These are phyloP conservation scores for Apophysomyces elegans DNA, from an alignment of 371 early-diverging fungal species.

Conservation along the genomic window DNA sequence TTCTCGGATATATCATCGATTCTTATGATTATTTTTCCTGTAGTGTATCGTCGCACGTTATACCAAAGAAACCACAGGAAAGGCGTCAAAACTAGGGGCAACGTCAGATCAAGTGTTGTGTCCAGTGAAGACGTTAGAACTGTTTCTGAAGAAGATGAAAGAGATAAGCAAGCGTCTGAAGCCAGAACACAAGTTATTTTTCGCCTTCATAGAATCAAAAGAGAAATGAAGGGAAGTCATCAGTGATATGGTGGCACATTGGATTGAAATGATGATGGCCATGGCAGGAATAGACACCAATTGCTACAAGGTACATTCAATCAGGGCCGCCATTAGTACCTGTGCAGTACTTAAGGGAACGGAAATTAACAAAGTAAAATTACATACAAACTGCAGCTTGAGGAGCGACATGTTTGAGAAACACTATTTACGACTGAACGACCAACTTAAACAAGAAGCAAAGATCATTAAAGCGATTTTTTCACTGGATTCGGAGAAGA, in stretches of 20 bases:
- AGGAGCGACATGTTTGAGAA: constrained; percentile 13
- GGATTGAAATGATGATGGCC: not conserved
- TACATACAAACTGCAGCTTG: constrained; percentile 17
- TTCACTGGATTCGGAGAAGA: no score
- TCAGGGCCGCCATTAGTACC: not conserved
- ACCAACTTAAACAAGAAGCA: not conserved
- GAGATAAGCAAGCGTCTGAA: not conserved
- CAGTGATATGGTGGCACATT: not conserved
- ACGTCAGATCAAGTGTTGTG: not conserved
- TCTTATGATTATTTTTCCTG: no score
- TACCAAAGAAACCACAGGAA: not conserved
- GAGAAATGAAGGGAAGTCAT: not conserved
- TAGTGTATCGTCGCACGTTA: not conserved
- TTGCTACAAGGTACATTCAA: constrained; percentile 5
- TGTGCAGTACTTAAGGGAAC: constrained; percentile 13
- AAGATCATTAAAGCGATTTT: not conserved
- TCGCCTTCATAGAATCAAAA: not conserved
- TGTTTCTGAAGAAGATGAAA: not conserved
- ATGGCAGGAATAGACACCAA: constrained; percentile 8
- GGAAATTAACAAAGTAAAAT: not conserved
- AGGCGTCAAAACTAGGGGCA: not conserved
- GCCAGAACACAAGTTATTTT: not conserved
- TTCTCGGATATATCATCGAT: no score
- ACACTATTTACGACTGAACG: constrained; percentile 5
- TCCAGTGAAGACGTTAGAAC: not conserved